Percentiles rank a stretch among this genome's conserved stretches.
Evolutionary conservation across 2,329 filamentous ascomycete species (phyloP).

Genomic region (Colletotrichum ledebouriae): DNA sequence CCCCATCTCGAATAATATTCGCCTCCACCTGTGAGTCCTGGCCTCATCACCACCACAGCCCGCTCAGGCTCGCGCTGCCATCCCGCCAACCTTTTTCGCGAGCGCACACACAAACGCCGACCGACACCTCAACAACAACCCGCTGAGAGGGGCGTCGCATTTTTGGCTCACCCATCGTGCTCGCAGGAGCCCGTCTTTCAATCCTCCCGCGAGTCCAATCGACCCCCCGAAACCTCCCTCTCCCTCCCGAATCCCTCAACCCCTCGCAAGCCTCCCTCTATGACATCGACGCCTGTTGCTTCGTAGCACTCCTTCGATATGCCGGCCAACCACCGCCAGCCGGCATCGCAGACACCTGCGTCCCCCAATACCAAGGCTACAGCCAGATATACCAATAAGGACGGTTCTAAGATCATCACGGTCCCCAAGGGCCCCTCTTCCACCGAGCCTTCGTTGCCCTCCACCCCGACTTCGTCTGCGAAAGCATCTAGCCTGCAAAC

Average conservation of each 20-base stretch:
- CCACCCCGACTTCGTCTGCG: conserved; percentile 61
- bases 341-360: conserved; percentile 62
- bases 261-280: conserved; percentile 47
- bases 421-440: conserved; percentile 68
- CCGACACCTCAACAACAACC: conserved; percentile 25
- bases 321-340: conserved; percentile 67
- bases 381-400: conserved; percentile 76
- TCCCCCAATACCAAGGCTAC: conserved; percentile 66
- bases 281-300: conserved; percentile 53
- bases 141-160: conserved; percentile 18
- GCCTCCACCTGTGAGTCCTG: conserved; percentile 42
- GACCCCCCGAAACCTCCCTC: conserved; percentile 23
- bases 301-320: conserved; percentile 54
- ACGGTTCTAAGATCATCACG: conserved; percentile 78
- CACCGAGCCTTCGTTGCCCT: conserved; percentile 67
- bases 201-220: conserved; percentile 27
- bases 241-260: conserved; percentile 30
- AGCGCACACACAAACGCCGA: conserved; percentile 39
- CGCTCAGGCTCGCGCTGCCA: conserved; percentile 35
- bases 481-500: conserved; percentile 48
- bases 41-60: conserved; percentile 38
- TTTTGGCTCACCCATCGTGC: conserved; percentile 25
- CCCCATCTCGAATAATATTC: conserved; percentile 42
- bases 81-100: conserved; percentile 40
- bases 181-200: conserved; percentile 18